These are phyloP conservation scores for Populus tomentosa DNA, from an alignment of 441 rosid genomes.

Conservation along the genomic window DNA sequence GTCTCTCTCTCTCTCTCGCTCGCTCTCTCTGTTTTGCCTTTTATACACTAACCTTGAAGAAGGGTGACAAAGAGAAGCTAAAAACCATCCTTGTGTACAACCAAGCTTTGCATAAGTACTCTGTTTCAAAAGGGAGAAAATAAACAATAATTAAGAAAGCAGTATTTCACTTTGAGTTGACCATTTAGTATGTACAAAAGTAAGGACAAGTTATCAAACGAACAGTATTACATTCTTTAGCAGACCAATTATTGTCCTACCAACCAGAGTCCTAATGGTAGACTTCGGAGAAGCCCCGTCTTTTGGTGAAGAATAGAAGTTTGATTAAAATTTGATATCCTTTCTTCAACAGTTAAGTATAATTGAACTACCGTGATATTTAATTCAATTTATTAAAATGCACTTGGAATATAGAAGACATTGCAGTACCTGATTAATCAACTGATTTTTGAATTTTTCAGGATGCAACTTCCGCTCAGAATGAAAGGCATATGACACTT, in stretches of 20 bases:
- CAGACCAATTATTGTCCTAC: background rate
- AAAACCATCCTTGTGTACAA: constrained; percentile 92
- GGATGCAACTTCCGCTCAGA: constrained; percentile 89
- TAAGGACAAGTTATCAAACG: background rate
- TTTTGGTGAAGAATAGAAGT: background rate
- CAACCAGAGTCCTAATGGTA: background rate
- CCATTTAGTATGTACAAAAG: background rate
- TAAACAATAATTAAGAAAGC: background rate
- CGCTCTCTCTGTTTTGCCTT: background rate
- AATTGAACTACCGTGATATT: background rate
- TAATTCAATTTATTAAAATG: background rate
- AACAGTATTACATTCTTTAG: background rate
- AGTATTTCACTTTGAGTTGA: background rate
- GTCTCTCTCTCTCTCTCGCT: no score
- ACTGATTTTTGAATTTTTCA: constrained; percentile 87
- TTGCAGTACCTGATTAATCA: constrained; percentile 75
- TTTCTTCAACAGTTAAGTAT: background rate
- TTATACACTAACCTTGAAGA: constrained; percentile 46
- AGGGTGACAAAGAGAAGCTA: constrained; percentile 69
- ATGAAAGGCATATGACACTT: constrained; percentile 94
- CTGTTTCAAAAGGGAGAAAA: constrained; percentile 28
- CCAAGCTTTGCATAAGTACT: constrained; percentile 83
- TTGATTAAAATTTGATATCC: background rate
- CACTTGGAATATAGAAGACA: background rate
- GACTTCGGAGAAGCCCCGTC: background rate